Percentiles rank a stretch among this genome's conserved stretches.
Conservation (phyloP, 129 eudicot species). For the Tanacetum coccineum region DNA sequence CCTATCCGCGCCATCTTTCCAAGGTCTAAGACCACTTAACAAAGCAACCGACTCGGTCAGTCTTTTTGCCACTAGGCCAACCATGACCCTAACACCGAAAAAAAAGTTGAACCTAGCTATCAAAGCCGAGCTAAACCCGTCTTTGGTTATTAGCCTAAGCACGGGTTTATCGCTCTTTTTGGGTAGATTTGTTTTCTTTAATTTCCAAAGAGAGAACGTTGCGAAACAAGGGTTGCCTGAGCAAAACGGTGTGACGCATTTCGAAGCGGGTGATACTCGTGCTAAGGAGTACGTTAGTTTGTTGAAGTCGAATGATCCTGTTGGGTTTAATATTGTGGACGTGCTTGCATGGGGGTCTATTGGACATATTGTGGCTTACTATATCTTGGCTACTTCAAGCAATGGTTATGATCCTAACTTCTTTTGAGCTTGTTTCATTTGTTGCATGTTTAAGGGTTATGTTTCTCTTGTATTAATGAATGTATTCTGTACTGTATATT, state of each 20-base stretch:
- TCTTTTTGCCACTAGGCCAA: conserved; percentile 20
- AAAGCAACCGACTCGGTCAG: conserved; percentile 32
- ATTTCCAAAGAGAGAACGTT: conserved; percentile 92
- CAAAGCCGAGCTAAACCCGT: conserved; percentile 69
- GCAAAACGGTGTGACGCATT: conserved; percentile 81
- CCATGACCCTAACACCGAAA: conserved; percentile 28
- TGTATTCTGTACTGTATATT: no score
- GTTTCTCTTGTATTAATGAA: no score
- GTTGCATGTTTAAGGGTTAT: conserved; percentile 3
- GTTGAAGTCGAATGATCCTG: conserved; percentile 88
- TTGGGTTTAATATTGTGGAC: conserved; percentile 90
- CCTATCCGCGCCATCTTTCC: conserved; percentile 66
- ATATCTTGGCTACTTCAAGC: conserved; percentile 88
- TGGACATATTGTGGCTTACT: conserved; percentile 95
- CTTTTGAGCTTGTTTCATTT: conserved; percentile 26
- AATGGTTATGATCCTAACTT: conserved; percentile 95
- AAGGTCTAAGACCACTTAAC: conserved; percentile 71
- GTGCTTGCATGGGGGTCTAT: conserved; percentile 98
- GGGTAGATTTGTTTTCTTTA: conserved; percentile 90
- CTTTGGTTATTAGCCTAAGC: conserved; percentile 84
- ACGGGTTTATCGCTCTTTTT: conserved; percentile 84
- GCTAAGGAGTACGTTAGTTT: conserved; percentile 96
- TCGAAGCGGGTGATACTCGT: conserved; percentile 84
- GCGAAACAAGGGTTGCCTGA: conserved; percentile 89
- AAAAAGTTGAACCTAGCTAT: conserved; percentile 22